phyloP scores from a whole-genome alignment of 495 filamentous ascomycete species.

The Podospora appendiculata region DNA sequence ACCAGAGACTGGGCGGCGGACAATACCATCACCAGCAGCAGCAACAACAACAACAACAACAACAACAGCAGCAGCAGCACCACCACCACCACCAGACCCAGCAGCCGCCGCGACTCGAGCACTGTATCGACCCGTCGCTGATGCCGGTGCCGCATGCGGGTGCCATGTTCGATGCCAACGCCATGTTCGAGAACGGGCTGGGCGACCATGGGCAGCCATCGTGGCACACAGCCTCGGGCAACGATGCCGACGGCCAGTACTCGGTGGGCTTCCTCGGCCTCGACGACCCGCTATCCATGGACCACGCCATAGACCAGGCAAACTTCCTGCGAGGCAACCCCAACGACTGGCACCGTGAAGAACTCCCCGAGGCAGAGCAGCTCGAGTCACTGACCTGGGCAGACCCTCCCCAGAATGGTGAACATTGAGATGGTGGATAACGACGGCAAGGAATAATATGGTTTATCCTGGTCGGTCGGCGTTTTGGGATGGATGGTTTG shows the following conservation, averaged over 20 bases:
- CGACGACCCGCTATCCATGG: constrained; percentile 17
- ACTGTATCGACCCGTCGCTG: constrained; percentile 23
- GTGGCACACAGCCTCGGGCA: constrained; percentile 7
- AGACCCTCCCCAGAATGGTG: constrained; percentile 7
- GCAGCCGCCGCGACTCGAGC: constrained; percentile 15
- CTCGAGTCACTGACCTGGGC: constrained; percentile 18
- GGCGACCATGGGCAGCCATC: constrained; percentile 6
- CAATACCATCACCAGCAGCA: background rate
- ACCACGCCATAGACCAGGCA: constrained; percentile 14
- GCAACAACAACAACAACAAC: background rate
- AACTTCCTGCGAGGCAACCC: constrained; percentile 10
- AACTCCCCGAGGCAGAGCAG: constrained; percentile 16
- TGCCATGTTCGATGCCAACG: constrained; percentile 1
- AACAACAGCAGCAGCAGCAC: constrained; percentile 7
- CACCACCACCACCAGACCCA: constrained; percentile 9
- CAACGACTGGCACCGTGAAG: constrained; percentile 25
- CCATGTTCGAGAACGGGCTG: constrained; percentile 1
- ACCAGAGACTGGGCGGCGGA: too few relatives aligned
- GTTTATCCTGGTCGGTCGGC: background rate
- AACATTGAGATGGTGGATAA: background rate
- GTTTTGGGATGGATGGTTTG: background rate
- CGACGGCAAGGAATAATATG: too few relatives aligned
- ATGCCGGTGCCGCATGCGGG: constrained; percentile 10
- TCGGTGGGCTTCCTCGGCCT: constrained; percentile 11
- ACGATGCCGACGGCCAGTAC: constrained; percentile 13